Evolutionary conservation across 2,329 filamentous ascomycete species (phyloP).

Genomic region (Botryotinia calthae): DNA sequence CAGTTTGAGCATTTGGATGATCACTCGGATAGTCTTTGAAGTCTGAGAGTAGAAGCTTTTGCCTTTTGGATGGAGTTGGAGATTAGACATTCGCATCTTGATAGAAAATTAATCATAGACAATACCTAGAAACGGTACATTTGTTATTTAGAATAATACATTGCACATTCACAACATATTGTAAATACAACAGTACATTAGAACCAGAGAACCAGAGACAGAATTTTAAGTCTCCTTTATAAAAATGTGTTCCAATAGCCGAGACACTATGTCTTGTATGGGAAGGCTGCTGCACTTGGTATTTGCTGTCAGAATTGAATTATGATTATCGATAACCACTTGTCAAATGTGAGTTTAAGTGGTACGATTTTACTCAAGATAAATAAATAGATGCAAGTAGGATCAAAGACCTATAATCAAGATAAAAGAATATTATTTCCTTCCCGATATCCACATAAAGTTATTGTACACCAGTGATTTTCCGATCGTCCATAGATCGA

Average conservation of each 20-base stretch:
- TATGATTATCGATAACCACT: background rate
- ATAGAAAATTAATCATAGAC: background rate
- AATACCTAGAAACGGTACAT: background rate
- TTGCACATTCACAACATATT: background rate
- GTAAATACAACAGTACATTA: background rate
- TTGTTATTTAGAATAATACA: background rate
- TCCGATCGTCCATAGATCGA: background rate
- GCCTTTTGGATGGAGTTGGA: background rate
- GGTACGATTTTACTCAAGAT: background rate
- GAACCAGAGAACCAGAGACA: background rate
- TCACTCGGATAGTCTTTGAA: background rate
- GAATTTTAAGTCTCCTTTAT: background rate
- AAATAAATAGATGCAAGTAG: background rate
- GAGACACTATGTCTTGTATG: background rate
- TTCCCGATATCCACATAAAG: background rate
- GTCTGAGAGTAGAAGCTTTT: background rate
- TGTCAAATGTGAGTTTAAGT: background rate
- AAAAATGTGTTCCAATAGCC: background rate
- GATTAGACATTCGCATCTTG: background rate
- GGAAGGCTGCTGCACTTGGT: background rate
- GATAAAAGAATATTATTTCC: background rate
- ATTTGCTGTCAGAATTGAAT: background rate
- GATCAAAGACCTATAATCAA: background rate
- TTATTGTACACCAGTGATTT: background rate
- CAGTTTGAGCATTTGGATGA: conserved; percentile 1